Conservation (phyloP, 805 yeast genomes). For the Grigorovia jiainica region DNA sequence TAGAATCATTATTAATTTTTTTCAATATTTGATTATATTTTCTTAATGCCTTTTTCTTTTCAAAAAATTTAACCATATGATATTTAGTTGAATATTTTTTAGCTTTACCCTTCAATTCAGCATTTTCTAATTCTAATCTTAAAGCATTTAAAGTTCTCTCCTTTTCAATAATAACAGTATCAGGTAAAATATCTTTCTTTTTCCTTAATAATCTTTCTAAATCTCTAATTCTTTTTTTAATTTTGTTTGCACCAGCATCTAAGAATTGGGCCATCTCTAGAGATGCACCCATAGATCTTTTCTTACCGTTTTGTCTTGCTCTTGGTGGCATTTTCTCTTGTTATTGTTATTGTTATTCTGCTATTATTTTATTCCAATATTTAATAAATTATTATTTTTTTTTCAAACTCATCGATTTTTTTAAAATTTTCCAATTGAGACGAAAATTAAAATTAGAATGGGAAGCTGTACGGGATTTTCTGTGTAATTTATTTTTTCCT, state of each 20-base stretch:
- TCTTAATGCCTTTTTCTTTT: constrained; percentile 74
- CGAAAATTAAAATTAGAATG: background rate
- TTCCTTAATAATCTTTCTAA: constrained; percentile 56
- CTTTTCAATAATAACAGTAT: constrained; percentile 55
- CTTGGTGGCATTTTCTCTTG: constrained; percentile 2
- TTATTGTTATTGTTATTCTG: background rate
- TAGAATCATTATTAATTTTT: constrained; percentile 15
- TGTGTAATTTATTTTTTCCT: background rate
- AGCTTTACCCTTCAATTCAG: constrained; percentile 36
- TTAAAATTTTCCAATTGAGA: constrained; percentile 2
- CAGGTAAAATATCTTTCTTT: constrained; percentile 48
- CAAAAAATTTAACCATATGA: constrained; percentile 90
- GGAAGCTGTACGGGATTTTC: background rate
- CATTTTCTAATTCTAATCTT: constrained; percentile 45
- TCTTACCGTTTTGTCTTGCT: constrained; percentile 5
- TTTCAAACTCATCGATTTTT: background rate
- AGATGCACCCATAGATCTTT: constrained; percentile 15
- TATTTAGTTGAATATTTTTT: constrained; percentile 59
- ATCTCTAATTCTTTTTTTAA: constrained; percentile 82
- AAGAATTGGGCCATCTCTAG: constrained; percentile 31
- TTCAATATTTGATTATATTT: constrained; percentile 44
- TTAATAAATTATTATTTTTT: constrained; percentile 1
- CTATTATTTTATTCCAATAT: too few relatives aligned
- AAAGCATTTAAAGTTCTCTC: constrained; percentile 68
- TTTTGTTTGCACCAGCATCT: constrained; percentile 40